phyloP scores from a whole-genome alignment of 1,284 basidiomycete genomes.

The Bjerkandera adusta region DNA sequence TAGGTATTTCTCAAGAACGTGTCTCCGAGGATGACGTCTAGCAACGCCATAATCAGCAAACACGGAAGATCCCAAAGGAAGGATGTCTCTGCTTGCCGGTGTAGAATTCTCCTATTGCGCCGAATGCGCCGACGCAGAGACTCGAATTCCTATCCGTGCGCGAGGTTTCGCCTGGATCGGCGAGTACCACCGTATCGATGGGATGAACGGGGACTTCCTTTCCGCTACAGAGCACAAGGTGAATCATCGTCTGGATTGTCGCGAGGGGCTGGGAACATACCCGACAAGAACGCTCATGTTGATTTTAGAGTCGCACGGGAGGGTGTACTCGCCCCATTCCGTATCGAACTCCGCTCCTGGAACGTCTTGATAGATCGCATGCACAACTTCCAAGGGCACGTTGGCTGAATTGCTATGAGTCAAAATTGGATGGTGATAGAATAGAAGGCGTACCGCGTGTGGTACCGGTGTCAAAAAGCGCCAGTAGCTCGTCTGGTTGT shows the following conservation, averaged over 20 bases:
- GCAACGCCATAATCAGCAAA: background rate
- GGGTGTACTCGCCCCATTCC: slow-evolving; percentile 6
- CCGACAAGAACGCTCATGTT: slow-evolving; percentile 20
- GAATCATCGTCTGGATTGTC: background rate
- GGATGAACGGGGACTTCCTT: slow-evolving; percentile 19
- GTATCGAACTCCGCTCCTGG: slow-evolving; percentile 16
- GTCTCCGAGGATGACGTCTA: slow-evolving; percentile 17
- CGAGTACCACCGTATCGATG: slow-evolving; percentile 16
- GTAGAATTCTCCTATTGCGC: background rate
- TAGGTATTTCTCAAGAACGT: slow-evolving; percentile 23
- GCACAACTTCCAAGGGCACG: slow-evolving; percentile 18
- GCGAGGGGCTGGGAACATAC: slow-evolving; percentile 6
- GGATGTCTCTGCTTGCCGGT: background rate
- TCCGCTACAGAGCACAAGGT: slow-evolving; percentile 1
- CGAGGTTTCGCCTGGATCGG: slow-evolving; percentile 12
- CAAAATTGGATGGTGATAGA: background rate
- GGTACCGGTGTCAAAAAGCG: slow-evolving; percentile 20
- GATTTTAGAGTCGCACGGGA: slow-evolving; percentile 20
- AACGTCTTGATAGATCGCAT: slow-evolving; percentile 21
- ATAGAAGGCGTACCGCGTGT: slow-evolving; percentile 10
- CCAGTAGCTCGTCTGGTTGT: background rate
- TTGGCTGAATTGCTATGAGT: slow-evolving; percentile 8
- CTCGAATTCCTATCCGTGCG: slow-evolving; percentile 8
- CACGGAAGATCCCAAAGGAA: background rate
- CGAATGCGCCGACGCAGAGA: slow-evolving; percentile 16